Evolutionary conservation across 768 basidiomycete species (phyloP), one percentile per base, ranked within the genome.

Genomic region (Hemileccinum impolitum): DNA sequence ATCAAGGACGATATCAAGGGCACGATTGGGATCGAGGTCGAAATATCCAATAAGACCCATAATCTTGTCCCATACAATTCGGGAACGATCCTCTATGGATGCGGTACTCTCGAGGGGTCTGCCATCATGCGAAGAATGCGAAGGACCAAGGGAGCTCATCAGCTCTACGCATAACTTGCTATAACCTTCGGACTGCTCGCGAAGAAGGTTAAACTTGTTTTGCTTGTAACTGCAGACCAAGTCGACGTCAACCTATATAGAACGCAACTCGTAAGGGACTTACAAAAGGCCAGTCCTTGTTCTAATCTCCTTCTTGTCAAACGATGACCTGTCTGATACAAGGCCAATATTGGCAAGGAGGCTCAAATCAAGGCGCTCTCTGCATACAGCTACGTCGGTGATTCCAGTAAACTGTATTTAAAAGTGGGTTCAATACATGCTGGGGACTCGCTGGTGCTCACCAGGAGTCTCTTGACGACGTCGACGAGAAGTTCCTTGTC

Each of bases 121-220:
- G 14, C 81, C 90, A 18, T 87, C 87, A 18, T 73, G 64, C 23
- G 81, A 63, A 4, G 82, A 82, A 67, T 94, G 89, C 8, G 90
- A 71, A 19, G 84, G 82, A 2, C 90, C 90, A 43, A 94, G 70
- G 59, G 78, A 80, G 55, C 84, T 84, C 11, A 84, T 82, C 34
- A 99, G 73, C 60, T 98, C 91, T 10, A 87, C 81, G 23, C 86
- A 81, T 28, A 98, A 81, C 67, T 94, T 94, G 65, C 91, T 91
- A 72, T 93, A 99, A 8, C 96, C 96, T 72, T 98, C 95, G 1
- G 94, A 94, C 60, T 96, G 91, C 71, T 99, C 96, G 32, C 96
- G 87, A 14, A 97, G 80, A 34, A 99, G 80, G 64, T 98, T 99
- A 75, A 94, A 95, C 70, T 98, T 99, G 72, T 93, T 93, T 68